Base-by-base conservation (phyloP, 2,329 filamentous ascomycete genomes). In the Saccharata proteae region DNA sequence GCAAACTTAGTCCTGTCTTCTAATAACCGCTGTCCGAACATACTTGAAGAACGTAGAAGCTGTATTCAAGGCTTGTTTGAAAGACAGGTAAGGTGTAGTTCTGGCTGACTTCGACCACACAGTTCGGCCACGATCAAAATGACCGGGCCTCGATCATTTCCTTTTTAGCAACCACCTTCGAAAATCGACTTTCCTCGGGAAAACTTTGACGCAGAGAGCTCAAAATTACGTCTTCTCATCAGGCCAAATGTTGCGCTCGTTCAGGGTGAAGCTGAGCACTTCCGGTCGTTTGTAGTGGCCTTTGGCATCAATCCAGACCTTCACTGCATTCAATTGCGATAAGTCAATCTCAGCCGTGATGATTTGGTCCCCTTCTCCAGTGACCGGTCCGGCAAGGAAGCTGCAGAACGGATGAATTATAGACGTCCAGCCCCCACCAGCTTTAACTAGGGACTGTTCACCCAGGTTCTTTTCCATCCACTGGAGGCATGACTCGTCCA, bases 401-500 rank as follows among this genome's bases (percentile, higher is more conserved):
- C 43, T 38, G 32, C 52, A 56, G 34, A 56, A 55, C 0, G 52
- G 53, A 37, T 53, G 50, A 2, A 55, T 34, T 16, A 56, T 40
- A 2, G 52, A 40, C 2, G 46, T 48, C 52, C 53, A 57, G 11
- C 53, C 52, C 3, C 52, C 53, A 12, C 52, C 53, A 13, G 38
- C 36, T 34, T 53, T 55, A 13, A 55, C 42, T 3, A 49, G 35
- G 21, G 55, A 45, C 26, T 54, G 49, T 23, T 46, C 37, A 17
- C 52, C 52, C 1, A 57, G 43, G 19, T 55, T 55, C 34, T 52
- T 43, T 34, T 47, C 38, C 51, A 54, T 54, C 48, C 59, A 64
- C 10, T 49, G 39, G 10, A 64, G 41, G 22, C 59, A 62, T 2
- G 38, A 44, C 9, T 58, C 46, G 20, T 64, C 59, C 2, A 64